Percentiles rank a stretch among this genome's conserved stretches.
phyloP scores from a whole-genome alignment of 352 stramenopile genomes.

The Phytopythium aichiense region DNA sequence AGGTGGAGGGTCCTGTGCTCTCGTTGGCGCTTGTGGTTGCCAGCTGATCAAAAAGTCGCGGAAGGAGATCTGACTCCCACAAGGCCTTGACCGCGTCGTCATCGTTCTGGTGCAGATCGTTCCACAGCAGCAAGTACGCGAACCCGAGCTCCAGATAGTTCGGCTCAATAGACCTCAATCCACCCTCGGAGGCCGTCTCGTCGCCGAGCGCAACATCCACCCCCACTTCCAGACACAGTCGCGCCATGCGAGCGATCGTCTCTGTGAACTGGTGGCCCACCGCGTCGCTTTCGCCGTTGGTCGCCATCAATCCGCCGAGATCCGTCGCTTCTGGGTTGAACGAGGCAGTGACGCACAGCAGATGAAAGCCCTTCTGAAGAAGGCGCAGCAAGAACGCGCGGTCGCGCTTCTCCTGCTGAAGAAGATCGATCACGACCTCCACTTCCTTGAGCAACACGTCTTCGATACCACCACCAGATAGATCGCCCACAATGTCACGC shows the following conservation, averaged over 20 bases:
- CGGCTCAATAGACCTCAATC: not conserved
- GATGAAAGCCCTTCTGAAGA: conserved; percentile 53
- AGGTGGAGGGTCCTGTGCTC: not conserved
- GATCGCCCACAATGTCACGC: conserved; percentile 8
- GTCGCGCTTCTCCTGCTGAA: conserved; percentile 55
- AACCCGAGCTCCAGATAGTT: conserved; percentile 37
- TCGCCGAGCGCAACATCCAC: not conserved
- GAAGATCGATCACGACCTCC: conserved; percentile 60
- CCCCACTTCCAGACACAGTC: conserved; percentile 5
- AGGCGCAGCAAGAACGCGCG: conserved; percentile 47
- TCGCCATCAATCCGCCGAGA: not conserved
- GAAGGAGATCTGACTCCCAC: conserved; percentile 32
- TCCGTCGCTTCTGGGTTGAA: not conserved
- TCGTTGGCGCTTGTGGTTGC: not conserved
- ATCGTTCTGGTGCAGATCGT: conserved; percentile 20
- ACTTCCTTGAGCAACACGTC: conserved; percentile 53
- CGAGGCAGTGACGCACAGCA: conserved; percentile 19
- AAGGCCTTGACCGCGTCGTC: conserved; percentile 30
- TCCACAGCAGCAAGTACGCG: conserved; percentile 44
- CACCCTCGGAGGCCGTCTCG: not conserved
- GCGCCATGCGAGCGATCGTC: not conserved
- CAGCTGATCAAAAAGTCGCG: conserved; percentile 9
- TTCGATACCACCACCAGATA: conserved; percentile 23
- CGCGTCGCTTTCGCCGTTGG: not conserved
- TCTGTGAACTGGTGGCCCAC: not conserved